Evolutionary conservation across 2,329 filamentous ascomycete species (phyloP).

Genomic region (Penicillium sp.): DNA sequence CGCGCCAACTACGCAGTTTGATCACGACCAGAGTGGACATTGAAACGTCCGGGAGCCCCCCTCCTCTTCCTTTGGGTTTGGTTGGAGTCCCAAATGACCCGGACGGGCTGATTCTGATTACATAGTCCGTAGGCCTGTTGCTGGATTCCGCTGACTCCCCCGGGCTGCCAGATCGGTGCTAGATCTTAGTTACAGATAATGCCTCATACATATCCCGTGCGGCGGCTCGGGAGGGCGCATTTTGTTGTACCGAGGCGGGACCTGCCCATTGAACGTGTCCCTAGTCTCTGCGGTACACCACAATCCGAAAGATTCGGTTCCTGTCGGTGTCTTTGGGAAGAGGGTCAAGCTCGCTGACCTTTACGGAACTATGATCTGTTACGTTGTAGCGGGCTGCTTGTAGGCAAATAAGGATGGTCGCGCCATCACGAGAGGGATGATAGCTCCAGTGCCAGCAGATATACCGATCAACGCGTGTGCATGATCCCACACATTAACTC

Average conservation of each 20-base stretch:
- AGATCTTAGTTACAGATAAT: slow-evolving; percentile 29
- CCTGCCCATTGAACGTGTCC: background rate
- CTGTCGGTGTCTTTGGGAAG: background rate
- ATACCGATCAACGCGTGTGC: background rate
- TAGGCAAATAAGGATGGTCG: no score
- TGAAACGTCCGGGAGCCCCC: slow-evolving; percentile 9
- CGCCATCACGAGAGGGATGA: background rate
- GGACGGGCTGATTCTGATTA: background rate
- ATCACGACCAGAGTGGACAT: slow-evolving; percentile 6
- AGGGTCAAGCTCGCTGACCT: no score
- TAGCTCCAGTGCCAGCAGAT: background rate
- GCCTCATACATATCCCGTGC: slow-evolving; percentile 26
- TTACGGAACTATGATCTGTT: no score
- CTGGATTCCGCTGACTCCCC: slow-evolving; percentile 8
- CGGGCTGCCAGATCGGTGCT: slow-evolving; percentile 28
- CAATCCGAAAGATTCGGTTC: no score
- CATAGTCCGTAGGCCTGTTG: background rate
- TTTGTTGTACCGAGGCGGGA: slow-evolving; percentile 4
- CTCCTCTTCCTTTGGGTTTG: background rate
- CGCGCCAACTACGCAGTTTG: background rate
- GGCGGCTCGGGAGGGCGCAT: background rate
- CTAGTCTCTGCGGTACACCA: background rate
- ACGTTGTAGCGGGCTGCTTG: background rate
- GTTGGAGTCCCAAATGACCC: background rate
- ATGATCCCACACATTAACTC: background rate